Conservation (phyloP, 805 yeast species). For the Spathaspora boniae region DNA sequence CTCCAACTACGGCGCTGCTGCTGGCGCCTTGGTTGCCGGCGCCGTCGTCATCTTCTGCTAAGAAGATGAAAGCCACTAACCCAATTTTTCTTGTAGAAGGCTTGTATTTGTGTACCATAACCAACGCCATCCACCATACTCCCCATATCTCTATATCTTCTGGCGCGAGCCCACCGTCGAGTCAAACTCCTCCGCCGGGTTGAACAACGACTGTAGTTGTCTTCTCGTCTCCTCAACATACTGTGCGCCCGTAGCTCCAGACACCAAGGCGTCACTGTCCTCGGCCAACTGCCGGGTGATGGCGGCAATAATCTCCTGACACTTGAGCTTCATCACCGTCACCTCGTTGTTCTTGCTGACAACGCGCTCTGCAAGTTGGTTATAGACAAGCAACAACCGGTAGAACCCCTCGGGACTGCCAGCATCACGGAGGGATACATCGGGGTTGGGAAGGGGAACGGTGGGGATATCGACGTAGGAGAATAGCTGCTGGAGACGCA, state of each 20-base stretch:
- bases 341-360: slow-evolving; percentile 14
- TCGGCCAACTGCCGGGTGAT: background rate
- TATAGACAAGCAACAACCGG: slow-evolving; percentile 13
- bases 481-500: too few species aligned
- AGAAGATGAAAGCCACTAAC: background rate
- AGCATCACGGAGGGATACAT: slow-evolving; percentile 1
- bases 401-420: slow-evolving; percentile 11
- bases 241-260: too few species aligned
- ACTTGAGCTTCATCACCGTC: slow-evolving; percentile 12
- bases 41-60: slow-evolving; percentile 15
- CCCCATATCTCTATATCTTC: background rate
- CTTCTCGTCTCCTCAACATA: background rate
- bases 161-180: slow-evolving; percentile 5
- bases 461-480: background rate
- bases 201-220: slow-evolving; percentile 6
- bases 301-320: slow-evolving; percentile 3
- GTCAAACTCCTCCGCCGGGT: slow-evolving; percentile 10
- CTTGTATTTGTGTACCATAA: background rate
- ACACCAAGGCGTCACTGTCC: slow-evolving; percentile 1
- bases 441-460: slow-evolving; percentile 5
- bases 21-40: slow-evolving; percentile 15
- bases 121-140: too few species aligned
- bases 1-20: slow-evolving; percentile 14
- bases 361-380: slow-evolving; percentile 11
- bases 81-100: background rate